A percentile compares a stretch with the other conserved stretches of the same genome.
These are phyloP conservation scores for Pezicula carpinea DNA, from an alignment of 2,329 filamentous ascomycete genomes.

Conservation along the genomic window DNA sequence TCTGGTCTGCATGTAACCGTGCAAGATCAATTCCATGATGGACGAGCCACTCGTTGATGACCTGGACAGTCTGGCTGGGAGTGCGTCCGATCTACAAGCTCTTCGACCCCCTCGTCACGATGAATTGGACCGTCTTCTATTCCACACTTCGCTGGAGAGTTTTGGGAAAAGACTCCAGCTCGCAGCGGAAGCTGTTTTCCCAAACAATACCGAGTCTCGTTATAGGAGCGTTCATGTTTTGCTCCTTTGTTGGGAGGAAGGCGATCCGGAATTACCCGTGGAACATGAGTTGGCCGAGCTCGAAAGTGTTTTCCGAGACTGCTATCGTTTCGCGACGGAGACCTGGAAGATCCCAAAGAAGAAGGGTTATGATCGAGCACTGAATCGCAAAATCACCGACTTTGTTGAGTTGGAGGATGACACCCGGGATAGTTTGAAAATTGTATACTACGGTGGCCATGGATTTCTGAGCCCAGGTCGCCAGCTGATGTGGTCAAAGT, in stretches of 20 bases:
- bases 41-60: too few species aligned
- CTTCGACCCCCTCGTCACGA: background rate
- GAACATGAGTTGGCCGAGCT: background rate
- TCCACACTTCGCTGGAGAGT: constrained; percentile 2
- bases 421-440: background rate
- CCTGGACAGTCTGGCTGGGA: too few species aligned
- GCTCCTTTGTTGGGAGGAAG: constrained; percentile 8
- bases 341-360: constrained; percentile 3
- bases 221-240: constrained; percentile 6
- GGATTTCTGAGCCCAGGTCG: constrained; percentile 1
- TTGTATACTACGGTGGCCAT: constrained; percentile 8
- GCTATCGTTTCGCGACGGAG: constrained; percentile 3
- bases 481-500: constrained; percentile 5
- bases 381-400: constrained; percentile 3
- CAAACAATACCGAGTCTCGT: background rate
- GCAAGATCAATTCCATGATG: too few species aligned
- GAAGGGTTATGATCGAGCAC: background rate
- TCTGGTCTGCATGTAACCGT: too few species aligned
- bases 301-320: constrained; percentile 2
- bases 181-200: constrained; percentile 7
- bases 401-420: constrained; percentile 2
- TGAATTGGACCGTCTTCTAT: constrained; percentile 1
- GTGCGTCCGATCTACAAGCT: background rate
- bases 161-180: constrained; percentile 6
- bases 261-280: constrained; percentile 7